Evolutionary conservation across 345 rosid genomes (phyloP).

Genomic region (Hibiscus mutabilis): DNA sequence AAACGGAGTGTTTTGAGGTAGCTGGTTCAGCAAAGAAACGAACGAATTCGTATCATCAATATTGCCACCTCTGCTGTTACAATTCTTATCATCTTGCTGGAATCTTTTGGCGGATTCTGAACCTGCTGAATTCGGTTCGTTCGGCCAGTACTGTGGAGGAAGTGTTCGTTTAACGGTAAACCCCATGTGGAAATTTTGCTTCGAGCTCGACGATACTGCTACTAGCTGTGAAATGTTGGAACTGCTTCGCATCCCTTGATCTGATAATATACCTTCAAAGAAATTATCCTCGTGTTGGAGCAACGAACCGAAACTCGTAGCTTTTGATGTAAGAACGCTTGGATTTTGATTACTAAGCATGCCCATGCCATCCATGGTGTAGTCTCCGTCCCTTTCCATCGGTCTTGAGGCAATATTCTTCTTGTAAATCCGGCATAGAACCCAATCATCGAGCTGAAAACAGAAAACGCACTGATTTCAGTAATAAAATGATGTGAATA

Average conservation of each 20-base stretch:
- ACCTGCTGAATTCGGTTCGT: slow-evolving; percentile 19
- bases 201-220: slow-evolving; percentile 14
- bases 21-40: slow-evolving; percentile 50
- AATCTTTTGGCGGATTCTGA: slow-evolving; percentile 41
- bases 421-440: slow-evolving; percentile 68
- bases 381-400: slow-evolving; percentile 35
- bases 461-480: neutral
- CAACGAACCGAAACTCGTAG: slow-evolving; percentile 28
- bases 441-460: slow-evolving; percentile 68
- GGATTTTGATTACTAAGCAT: slow-evolving; percentile 20
- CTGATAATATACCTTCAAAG: slow-evolving; percentile 45
- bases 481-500: neutral
- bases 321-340: slow-evolving; percentile 4
- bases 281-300: slow-evolving; percentile 44
- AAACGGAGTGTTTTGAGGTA: slow-evolving; percentile 45
- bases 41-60: slow-evolving; percentile 41
- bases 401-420: slow-evolving; percentile 51
- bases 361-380: slow-evolving; percentile 41
- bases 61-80: slow-evolving; percentile 5
- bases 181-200: slow-evolving; percentile 14
- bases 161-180: slow-evolving; percentile 4
- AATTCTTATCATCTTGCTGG: slow-evolving; percentile 50
- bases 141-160: slow-evolving; percentile 34
- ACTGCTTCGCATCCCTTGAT: slow-evolving; percentile 13
- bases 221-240: slow-evolving; percentile 17